These are phyloP conservation scores for Pneumocystis jirovecii DNA, from an alignment of 1,139 yeast genomes.

Conservation along the genomic window DNA sequence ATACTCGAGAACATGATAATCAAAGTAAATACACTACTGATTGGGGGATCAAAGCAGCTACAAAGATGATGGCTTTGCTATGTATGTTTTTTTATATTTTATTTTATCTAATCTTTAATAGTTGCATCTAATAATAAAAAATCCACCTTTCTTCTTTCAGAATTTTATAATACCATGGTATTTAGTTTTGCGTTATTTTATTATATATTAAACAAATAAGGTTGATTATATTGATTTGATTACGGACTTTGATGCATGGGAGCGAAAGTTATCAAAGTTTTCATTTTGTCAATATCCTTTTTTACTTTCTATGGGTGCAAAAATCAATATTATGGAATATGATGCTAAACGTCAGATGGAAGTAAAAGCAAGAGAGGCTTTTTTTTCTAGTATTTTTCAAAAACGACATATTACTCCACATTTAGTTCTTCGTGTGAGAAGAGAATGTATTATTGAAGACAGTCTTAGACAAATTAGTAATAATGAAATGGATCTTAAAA, in stretches of 20 bases:
- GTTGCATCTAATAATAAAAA: slow-evolving; percentile 19
- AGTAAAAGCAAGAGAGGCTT: slow-evolving; percentile 77
- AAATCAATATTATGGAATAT: slow-evolving; percentile 63
- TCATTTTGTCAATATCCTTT: slow-evolving; percentile 71
- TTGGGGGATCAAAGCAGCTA: slow-evolving; percentile 66
- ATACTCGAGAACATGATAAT: slow-evolving; percentile 20
- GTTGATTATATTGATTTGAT: slow-evolving; percentile 56
- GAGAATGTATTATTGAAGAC: slow-evolving; percentile 54
- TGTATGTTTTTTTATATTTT: slow-evolving; percentile 14
- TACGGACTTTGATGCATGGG: slow-evolving; percentile 79
- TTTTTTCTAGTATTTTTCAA: slow-evolving; percentile 55
- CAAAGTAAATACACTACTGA: slow-evolving; percentile 56
- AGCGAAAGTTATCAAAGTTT: slow-evolving; percentile 20
- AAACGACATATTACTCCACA: slow-evolving; percentile 49
- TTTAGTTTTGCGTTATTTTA: not conserved
- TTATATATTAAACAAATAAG: not conserved
- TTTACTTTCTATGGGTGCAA: slow-evolving; percentile 64
- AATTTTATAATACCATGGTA: slow-evolving; percentile 65
- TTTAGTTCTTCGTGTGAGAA: slow-evolving; percentile 50
- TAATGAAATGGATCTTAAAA: slow-evolving; percentile 51
- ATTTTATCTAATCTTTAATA: slow-evolving; percentile 34
- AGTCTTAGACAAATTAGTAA: slow-evolving; percentile 36
- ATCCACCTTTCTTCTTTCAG: slow-evolving; percentile 32
- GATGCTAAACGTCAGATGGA: slow-evolving; percentile 79
- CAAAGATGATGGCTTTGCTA: slow-evolving; percentile 41